A percentile compares a stretch with the other conserved stretches of the same genome.
Conservation (phyloP, 768 basidiomycete genomes). For the Serendipita vermifera region DNA sequence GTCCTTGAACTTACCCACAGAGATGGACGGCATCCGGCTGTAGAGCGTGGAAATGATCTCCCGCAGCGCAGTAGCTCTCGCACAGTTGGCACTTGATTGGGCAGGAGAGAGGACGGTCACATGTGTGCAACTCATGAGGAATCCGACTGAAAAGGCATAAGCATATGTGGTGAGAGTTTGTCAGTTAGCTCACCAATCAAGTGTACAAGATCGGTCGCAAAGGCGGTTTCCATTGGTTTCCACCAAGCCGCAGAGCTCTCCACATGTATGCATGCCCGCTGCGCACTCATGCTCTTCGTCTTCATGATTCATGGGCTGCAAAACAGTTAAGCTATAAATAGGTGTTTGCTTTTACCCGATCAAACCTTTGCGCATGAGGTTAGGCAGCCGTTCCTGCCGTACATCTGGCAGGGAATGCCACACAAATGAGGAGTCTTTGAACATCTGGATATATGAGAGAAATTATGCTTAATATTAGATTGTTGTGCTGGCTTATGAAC, state of each 20-base stretch:
- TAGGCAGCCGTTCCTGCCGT: conserved; percentile 39
- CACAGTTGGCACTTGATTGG: conserved; percentile 44
- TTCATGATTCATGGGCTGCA: conserved; percentile 34
- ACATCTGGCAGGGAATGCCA: conserved; percentile 36
- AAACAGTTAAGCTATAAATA: background rate
- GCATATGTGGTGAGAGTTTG: background rate
- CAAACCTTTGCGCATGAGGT: conserved; percentile 40
- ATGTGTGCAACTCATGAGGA: conserved; percentile 35
- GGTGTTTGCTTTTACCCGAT: background rate
- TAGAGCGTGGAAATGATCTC: conserved; percentile 43
- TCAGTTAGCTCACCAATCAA: conserved; percentile 12
- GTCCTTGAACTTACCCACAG: conserved; percentile 35
- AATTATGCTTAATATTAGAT: background rate
- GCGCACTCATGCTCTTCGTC: conserved; percentile 41
- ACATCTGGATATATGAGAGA: conserved; percentile 35
- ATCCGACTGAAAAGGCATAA: conserved; percentile 26
- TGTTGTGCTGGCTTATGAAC: conserved; percentile 14
- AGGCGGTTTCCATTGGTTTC: conserved; percentile 24
- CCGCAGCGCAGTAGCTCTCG: conserved; percentile 36
- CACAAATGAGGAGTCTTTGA: conserved; percentile 39
- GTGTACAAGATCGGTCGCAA: conserved; percentile 31
- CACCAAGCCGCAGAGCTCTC: conserved; percentile 25
- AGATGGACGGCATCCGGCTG: conserved; percentile 32
- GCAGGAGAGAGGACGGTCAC: conserved; percentile 37
- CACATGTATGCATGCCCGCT: conserved; percentile 42